Evolutionary conservation across 495 filamentous ascomycete genomes (phyloP).

Genomic region (Aspergillus heteromorphus): DNA sequence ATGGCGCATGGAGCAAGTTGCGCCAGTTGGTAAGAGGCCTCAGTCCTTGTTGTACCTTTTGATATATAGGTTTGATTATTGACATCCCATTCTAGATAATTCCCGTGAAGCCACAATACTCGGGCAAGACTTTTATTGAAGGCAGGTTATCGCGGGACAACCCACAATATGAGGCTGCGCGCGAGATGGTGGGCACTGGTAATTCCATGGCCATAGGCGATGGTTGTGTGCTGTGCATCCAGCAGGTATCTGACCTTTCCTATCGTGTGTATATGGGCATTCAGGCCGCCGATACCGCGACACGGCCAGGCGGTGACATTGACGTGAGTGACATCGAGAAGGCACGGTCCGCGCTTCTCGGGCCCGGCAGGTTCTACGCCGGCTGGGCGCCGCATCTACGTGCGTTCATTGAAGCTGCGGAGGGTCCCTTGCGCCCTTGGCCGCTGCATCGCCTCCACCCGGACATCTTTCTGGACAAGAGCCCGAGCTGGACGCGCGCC

Average conservation of each 20-base stretch:
- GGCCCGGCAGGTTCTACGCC: not conserved
- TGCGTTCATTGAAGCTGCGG: slow-evolving; percentile 7
- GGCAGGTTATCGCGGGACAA: slow-evolving; percentile 13
- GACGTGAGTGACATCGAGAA: slow-evolving; percentile 11
- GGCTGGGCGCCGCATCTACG: slow-evolving; percentile 11
- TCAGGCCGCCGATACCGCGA: slow-evolving; percentile 1
- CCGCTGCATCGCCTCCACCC: slow-evolving; percentile 10
- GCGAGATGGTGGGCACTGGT: slow-evolving; percentile 12
- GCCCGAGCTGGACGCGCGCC: not conserved
- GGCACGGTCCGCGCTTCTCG: slow-evolving; percentile 5
- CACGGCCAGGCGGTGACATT: slow-evolving; percentile 6
- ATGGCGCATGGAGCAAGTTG: slow-evolving; percentile 54
- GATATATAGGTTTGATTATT: too few species aligned
- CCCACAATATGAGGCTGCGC: slow-evolving; percentile 11
- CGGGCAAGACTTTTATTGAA: slow-evolving; percentile 17
- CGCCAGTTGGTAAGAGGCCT: slow-evolving; percentile 23
- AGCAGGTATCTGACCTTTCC: slow-evolving; percentile 15
- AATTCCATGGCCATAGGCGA: slow-evolving; percentile 13
- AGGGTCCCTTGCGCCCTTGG: slow-evolving; percentile 13
- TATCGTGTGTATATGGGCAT: slow-evolving; percentile 20
- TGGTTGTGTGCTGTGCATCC: slow-evolving; percentile 2
- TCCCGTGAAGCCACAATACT: slow-evolving; percentile 11
- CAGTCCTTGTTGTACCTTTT: not conserved
- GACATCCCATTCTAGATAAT: slow-evolving; percentile 8
- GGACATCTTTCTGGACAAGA: not conserved